Evolutionary conservation across 176 grass and related monocot species (phyloP).

Genomic region (Eremochloa ophiuroides): DNA sequence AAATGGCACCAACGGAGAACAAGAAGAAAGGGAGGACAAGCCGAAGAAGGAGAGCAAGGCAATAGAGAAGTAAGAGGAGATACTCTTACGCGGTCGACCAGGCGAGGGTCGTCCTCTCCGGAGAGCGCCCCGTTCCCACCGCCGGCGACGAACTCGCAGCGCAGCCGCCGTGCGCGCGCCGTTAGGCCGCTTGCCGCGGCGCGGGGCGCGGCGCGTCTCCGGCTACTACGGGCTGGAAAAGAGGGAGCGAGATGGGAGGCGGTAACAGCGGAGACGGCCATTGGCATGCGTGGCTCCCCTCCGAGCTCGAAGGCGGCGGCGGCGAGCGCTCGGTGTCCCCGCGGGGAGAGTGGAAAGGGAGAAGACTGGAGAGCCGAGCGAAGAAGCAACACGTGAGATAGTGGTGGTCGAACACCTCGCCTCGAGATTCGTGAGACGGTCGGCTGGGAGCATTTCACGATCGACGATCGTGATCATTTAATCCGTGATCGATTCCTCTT

Average conservation of each 20-base stretch:
- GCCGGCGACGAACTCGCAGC: slow-evolving; percentile 70
- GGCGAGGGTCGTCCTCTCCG: slow-evolving; percentile 59
- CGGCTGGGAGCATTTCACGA: neutral
- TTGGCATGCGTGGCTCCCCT: slow-evolving; percentile 2
- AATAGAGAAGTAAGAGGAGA: neutral
- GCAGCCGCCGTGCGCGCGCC: slow-evolving; percentile 32
- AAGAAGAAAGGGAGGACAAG: neutral
- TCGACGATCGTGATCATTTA: no score
- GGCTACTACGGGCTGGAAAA: neutral
- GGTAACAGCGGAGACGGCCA: neutral
- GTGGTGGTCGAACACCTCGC: neutral
- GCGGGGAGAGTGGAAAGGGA: neutral
- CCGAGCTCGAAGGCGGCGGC: slow-evolving; percentile 14
- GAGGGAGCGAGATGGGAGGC: neutral
- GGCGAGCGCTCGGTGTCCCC: neutral
- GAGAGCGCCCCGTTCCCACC: slow-evolving; percentile 75
- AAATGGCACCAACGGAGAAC: slow-evolving; percentile 14
- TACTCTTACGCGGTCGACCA: slow-evolving; percentile 57
- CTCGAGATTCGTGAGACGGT: neutral
- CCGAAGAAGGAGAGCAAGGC: neutral
- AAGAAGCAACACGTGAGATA: neutral
- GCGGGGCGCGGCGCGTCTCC: slow-evolving; percentile 15
- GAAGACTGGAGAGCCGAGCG: neutral
- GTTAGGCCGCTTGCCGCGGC: slow-evolving; percentile 9
- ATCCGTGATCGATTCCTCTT: no score